Evolutionary conservation across 805 yeast species (phyloP).

Genomic region (Kuraishia molischiana): DNA sequence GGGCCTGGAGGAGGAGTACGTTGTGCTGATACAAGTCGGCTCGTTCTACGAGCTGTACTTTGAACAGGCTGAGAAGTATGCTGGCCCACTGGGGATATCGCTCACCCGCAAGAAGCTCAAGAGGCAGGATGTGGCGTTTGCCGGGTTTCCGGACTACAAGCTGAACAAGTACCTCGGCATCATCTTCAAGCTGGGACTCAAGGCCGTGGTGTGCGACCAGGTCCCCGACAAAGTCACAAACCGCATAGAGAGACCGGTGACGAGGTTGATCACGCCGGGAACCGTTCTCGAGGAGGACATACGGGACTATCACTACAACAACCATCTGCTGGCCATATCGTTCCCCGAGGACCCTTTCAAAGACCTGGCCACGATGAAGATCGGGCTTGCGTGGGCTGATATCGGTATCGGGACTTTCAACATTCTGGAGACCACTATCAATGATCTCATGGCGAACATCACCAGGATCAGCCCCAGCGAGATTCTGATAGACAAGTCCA

Average conservation of each 20-base stretch:
- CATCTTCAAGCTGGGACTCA: conserved; percentile 57
- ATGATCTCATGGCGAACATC: conserved; percentile 58
- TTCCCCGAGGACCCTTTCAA: conserved; percentile 41
- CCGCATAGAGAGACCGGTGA: conserved; percentile 54
- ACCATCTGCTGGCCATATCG: conserved; percentile 57
- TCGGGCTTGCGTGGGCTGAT: conserved; percentile 87
- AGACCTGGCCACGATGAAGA: conserved; percentile 25
- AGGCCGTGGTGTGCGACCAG: conserved; percentile 83
- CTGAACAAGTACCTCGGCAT: conserved; percentile 64
- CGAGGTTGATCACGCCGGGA: conserved; percentile 85
- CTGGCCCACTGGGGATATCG: conserved; percentile 61
- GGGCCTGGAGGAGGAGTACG: conserved; percentile 21
- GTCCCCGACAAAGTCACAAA: conserved; percentile 18
- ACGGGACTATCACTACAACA: conserved; percentile 61
- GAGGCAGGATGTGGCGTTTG: conserved; percentile 55
- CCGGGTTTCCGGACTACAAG: conserved; percentile 79
- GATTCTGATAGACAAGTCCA: conserved; percentile 45
- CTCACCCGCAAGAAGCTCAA: conserved; percentile 47
- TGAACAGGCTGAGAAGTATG: conserved; percentile 74
- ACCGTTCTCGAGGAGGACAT: conserved; percentile 83
- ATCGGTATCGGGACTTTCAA: conserved; percentile 72
- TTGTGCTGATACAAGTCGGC: conserved; percentile 75
- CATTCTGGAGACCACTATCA: conserved; percentile 53
- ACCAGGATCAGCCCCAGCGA: conserved; percentile 79
- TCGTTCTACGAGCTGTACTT: conserved; percentile 82